A percentile compares a stretch with the other conserved stretches of the same genome.
Conservation (phyloP, 73 alveolate species). For the Diophrys appendiculata region DNA sequence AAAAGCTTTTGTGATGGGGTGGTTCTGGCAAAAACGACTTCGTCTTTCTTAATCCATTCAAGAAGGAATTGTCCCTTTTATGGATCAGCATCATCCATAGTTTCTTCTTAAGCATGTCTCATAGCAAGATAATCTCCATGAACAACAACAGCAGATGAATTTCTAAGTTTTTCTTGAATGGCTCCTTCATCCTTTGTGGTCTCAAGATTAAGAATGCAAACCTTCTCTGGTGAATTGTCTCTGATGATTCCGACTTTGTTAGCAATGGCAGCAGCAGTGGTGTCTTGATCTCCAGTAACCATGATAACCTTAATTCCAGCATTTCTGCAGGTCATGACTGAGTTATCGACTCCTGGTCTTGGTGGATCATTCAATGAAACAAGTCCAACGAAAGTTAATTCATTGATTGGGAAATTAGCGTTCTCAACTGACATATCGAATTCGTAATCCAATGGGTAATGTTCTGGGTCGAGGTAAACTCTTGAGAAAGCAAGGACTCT, state of each 20-base stretch:
- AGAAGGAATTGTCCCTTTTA: conserved; percentile 70
- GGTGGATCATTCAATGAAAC: conserved; percentile 98
- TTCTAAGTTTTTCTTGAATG: conserved; percentile 43
- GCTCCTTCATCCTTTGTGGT: conserved; percentile 71
- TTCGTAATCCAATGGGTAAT: conserved; percentile 42
- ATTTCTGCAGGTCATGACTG: conserved; percentile 76
- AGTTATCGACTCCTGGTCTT: conserved; percentile 76
- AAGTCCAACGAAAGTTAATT: conserved; percentile 81
- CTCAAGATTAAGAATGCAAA: conserved; percentile 46
- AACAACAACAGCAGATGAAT: conserved; percentile 72
- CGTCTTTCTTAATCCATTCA: conserved; percentile 75
- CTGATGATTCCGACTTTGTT: conserved; percentile 69
- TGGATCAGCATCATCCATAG: conserved; percentile 67
- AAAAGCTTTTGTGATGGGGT: conserved; percentile 92
- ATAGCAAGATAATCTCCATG: conserved; percentile 82
- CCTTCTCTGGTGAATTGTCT: conserved; percentile 61
- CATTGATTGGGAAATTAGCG: conserved; percentile 68
- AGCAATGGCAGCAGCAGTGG: conserved; percentile 98
- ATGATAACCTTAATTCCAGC: conserved; percentile 97
- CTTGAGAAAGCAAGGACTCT: conserved; percentile 89
- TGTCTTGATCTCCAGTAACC: conserved; percentile 97
- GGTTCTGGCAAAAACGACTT: conserved; percentile 89
- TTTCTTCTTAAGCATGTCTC: conserved; percentile 68
- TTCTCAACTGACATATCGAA: conserved; percentile 58
- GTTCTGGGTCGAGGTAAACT: conserved; percentile 39